Evolutionary conservation across 2,329 filamentous ascomycete species (phyloP).

Genomic region (Stagonosporopsis cucurbitacearum): DNA sequence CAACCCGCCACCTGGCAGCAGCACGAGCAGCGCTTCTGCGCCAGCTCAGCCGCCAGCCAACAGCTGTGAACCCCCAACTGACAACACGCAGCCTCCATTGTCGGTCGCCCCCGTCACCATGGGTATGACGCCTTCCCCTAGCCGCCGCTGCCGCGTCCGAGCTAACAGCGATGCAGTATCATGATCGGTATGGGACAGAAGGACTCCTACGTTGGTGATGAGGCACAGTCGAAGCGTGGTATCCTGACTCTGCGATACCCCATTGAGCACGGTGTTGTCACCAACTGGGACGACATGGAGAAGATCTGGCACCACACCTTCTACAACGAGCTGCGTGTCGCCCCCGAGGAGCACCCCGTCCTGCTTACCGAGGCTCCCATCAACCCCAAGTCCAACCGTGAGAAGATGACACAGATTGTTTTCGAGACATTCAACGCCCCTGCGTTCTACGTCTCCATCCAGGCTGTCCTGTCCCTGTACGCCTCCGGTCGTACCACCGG

Average conservation of each 20-base stretch:
- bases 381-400: constrained; percentile 99
- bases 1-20: constrained; percentile 17
- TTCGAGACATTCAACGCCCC: constrained; percentile 99
- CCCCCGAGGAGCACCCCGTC: constrained; percentile 99
- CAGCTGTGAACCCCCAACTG: constrained; percentile 21
- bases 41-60: constrained; percentile 20
- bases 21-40: constrained; percentile 20
- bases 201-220: constrained; percentile 99
- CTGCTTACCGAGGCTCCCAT: constrained; percentile 99
- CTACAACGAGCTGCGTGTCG: constrained; percentile 99
- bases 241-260: constrained; percentile 99
- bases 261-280: constrained; percentile 99
- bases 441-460: constrained; percentile 99
- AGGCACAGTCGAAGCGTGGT: constrained; percentile 99
- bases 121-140: constrained; percentile 70
- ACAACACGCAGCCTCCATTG: constrained; percentile 81
- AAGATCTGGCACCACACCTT: constrained; percentile 99
- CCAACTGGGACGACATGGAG: constrained; percentile 99
- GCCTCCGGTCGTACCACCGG: constrained; percentile 99
- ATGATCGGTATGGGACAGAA: constrained; percentile 99
- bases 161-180: constrained; percentile 72
- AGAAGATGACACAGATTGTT: constrained; percentile 99
- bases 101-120: constrained; percentile 99
- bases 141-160: constrained; percentile 26
- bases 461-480: constrained; percentile 98